A percentile compares a stretch with the other conserved stretches of the same genome.
Conservation (phyloP, 2,329 filamentous ascomycete genomes). For the Lasiodiplodia sp. region DNA sequence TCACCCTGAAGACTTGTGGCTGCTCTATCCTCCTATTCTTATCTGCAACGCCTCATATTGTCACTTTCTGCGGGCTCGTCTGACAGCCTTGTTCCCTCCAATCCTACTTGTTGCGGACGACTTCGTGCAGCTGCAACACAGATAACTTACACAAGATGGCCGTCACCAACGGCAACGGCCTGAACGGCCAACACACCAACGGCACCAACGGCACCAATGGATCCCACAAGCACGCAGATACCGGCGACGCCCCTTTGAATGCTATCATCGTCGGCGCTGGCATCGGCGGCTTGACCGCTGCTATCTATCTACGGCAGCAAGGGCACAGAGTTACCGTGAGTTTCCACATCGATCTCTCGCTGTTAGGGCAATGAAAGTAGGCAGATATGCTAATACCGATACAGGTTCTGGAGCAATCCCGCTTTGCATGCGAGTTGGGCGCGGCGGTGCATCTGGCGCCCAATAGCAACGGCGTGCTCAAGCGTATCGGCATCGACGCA, state of each 20-base stretch:
- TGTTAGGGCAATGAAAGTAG: neutral
- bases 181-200: conserved; percentile 5
- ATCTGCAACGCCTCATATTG: neutral
- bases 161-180: conserved; percentile 2
- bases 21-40: neutral
- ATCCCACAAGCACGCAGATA: neutral
- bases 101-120: neutral
- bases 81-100: neutral
- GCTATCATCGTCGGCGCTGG: conserved; percentile 54
- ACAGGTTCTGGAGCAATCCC: conserved; percentile 64
- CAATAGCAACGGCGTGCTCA: conserved; percentile 66
- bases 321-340: conserved; percentile 55
- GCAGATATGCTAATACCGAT: no score
- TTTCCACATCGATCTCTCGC: neutral
- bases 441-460: conserved; percentile 69
- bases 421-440: conserved; percentile 63
- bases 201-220: neutral
- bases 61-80: no score
- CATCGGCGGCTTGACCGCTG: conserved; percentile 62
- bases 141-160: neutral
- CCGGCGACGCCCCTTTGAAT: conserved; percentile 31
- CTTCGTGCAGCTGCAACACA: neutral
- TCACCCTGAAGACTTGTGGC: neutral
- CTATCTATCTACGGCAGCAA: conserved; percentile 60
- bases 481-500: conserved; percentile 52